Percentiles rank a stretch among this genome's conserved stretches.
Evolutionary conservation across 768 basidiomycete species (phyloP).

Genomic region (Porpolomopsis calyptriformis): DNA sequence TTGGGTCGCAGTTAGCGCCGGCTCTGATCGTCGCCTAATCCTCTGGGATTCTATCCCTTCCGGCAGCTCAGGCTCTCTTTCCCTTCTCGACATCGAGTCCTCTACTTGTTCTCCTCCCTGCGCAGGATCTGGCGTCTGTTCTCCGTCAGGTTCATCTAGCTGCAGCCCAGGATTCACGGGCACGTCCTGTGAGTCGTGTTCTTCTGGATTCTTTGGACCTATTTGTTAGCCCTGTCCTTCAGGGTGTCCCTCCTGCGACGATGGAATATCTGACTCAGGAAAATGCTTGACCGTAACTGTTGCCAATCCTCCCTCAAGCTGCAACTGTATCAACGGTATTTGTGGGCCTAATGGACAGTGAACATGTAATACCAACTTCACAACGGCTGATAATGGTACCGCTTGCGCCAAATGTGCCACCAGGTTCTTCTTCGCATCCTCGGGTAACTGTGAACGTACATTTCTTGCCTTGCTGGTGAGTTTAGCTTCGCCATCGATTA

Average conservation of each 20-base stretch:
- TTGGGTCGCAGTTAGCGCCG: constrained; percentile 54
- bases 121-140: constrained; percentile 62
- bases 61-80: constrained; percentile 36
- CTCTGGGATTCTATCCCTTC: constrained; percentile 69
- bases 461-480: constrained; percentile 6
- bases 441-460: constrained; percentile 68
- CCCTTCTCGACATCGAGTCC: constrained; percentile 63
- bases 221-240: constrained; percentile 59
- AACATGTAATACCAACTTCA: constrained; percentile 70
- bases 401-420: constrained; percentile 63
- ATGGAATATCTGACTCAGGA: constrained; percentile 71
- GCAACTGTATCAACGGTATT: constrained; percentile 75
- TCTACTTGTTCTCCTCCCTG: constrained; percentile 68
- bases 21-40: constrained; percentile 49
- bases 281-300: constrained; percentile 47
- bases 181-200: constrained; percentile 69
- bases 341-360: constrained; percentile 65
- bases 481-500: constrained; percentile 1
- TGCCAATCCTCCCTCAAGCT: constrained; percentile 47
- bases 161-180: constrained; percentile 73
- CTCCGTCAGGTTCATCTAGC: constrained; percentile 54
- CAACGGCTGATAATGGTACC: constrained; percentile 57
- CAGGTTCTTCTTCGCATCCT: constrained; percentile 65
- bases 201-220: constrained; percentile 64
- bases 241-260: constrained; percentile 62